These are phyloP conservation scores for Arabidopsis suecica DNA, from an alignment of 345 rosid species.

Conservation along the genomic window DNA sequence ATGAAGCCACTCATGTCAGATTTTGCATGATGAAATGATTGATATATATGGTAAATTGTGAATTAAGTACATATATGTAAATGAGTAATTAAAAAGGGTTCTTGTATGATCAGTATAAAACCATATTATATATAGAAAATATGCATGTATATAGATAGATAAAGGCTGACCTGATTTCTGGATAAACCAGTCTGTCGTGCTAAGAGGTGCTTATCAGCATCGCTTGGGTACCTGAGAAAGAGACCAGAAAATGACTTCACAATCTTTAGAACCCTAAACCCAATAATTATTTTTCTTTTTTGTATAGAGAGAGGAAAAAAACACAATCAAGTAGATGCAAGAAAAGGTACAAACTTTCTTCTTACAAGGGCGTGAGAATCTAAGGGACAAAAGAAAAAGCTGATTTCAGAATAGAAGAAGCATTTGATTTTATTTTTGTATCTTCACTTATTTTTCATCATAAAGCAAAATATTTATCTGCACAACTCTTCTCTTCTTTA, in stretches of 20 bases:
- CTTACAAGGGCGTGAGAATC: slow-evolving; percentile 81
- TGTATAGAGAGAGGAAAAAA: slow-evolving; percentile 21
- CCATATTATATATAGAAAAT: no score
- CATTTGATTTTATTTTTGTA: slow-evolving; percentile 26
- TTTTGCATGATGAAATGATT: slow-evolving; percentile 44
- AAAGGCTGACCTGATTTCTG: slow-evolving; percentile 84
- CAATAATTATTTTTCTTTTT: slow-evolving; percentile 4
- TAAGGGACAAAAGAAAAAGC: slow-evolving; percentile 55
- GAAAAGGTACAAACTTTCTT: slow-evolving; percentile 45
- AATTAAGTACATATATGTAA: background rate
- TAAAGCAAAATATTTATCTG: slow-evolving; percentile 28
- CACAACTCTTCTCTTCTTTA: slow-evolving; percentile 40
- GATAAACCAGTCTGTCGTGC: slow-evolving; percentile 99
- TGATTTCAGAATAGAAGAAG: slow-evolving; percentile 41
- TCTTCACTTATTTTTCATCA: slow-evolving; percentile 25
- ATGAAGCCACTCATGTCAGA: slow-evolving; percentile 37
- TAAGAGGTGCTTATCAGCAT: slow-evolving; percentile 98
- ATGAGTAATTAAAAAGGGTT: slow-evolving; percentile 20
- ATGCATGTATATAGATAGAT: background rate
- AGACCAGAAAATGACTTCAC: slow-evolving; percentile 86
- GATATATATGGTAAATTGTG: slow-evolving; percentile 23
- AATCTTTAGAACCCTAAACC: slow-evolving; percentile 45
- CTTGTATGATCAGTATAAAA: slow-evolving; percentile 16
- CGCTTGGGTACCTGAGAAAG: slow-evolving; percentile 99
- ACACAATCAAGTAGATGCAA: slow-evolving; percentile 48